phyloP scores from a whole-genome alignment of 495 filamentous ascomycete species.

The Aspergillus ostianus region DNA sequence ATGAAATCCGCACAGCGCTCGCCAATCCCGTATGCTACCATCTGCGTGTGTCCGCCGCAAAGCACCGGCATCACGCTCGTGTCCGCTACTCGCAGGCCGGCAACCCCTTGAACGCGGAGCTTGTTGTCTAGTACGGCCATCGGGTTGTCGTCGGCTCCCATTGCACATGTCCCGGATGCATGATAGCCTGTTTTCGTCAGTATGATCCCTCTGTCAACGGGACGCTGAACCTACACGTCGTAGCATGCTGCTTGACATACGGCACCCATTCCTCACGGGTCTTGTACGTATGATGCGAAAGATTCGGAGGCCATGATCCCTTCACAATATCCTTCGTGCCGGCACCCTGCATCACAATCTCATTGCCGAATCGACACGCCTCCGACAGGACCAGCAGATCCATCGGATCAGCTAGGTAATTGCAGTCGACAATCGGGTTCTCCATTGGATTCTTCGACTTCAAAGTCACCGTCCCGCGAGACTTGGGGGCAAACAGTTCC shows the following conservation, averaged over 20 bases:
- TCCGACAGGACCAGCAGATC: constrained; percentile 50
- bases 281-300: constrained; percentile 45
- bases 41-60: constrained; percentile 56
- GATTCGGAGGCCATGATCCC: constrained; percentile 50
- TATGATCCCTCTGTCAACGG: background rate
- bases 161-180: constrained; percentile 52
- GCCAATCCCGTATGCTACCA: constrained; percentile 59
- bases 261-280: constrained; percentile 49
- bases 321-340: constrained; percentile 56
- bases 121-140: constrained; percentile 56
- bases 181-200: constrained; percentile 42
- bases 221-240: constrained; percentile 42
- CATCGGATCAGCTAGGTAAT: constrained; percentile 46
- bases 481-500: constrained; percentile 40
- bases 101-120: constrained; percentile 30
- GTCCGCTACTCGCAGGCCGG: constrained; percentile 54
- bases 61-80: constrained; percentile 55
- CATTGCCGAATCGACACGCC: constrained; percentile 51
- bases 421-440: constrained; percentile 50
- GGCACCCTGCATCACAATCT: constrained; percentile 51
- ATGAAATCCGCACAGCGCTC: constrained; percentile 60
- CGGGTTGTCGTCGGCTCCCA: constrained; percentile 45
- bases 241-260: constrained; percentile 50
- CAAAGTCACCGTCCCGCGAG: constrained; percentile 41
- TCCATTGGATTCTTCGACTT: constrained; percentile 33